Evolutionary conservation across 805 yeast species (phyloP), one percentile per base, ranked within the genome.

Genomic region (Yarrowia sp.): DNA sequence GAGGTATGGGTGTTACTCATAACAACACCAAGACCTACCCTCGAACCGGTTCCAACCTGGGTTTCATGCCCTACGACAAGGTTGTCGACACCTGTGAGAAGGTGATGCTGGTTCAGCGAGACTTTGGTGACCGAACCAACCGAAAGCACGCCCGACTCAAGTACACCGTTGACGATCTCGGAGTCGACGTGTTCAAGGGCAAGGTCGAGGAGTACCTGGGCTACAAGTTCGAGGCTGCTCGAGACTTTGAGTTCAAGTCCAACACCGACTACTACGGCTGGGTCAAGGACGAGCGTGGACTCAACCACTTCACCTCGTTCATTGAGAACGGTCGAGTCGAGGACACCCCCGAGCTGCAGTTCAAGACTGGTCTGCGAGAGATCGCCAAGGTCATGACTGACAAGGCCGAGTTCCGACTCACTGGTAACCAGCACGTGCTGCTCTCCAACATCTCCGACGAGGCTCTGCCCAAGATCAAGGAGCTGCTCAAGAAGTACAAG

Each of bases 1-100:
- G 98, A 80, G 98, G 98, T 82, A 93, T 93, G 98, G 98, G 98
- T 72, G 85, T 96, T 45, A 93, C 98, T 13, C 98, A 93, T 76
- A 93, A 92, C 83, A 93, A 93, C 80, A 88, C 88, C 74, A 93
- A 93, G 82, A 93, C 98, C 0, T 93, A 93, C 75, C 98, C 98
- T 72, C 85, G 98, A 79, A 85, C 96, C 6, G 98, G 97, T 68
- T 87, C 96, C 17, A 78, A 85, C 77, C 83, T 93, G 69, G 98
- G 98, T 32, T 93, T 79, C 73, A 86, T 87, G 57, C 69, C 84
- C 4, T 80, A 80, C 67, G 92, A 87, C 60, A 84, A 91, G 75
- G 82, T 90, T 57, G 86, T 85, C 67, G 77, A 83, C 61, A 97
- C 88, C 18, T 90, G 96, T 76, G 97, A 93, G 77, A 90, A 90